Evolutionary conservation across 2,329 filamentous ascomycete species (phyloP).

Genomic region (Ascochyta lentis): DNA sequence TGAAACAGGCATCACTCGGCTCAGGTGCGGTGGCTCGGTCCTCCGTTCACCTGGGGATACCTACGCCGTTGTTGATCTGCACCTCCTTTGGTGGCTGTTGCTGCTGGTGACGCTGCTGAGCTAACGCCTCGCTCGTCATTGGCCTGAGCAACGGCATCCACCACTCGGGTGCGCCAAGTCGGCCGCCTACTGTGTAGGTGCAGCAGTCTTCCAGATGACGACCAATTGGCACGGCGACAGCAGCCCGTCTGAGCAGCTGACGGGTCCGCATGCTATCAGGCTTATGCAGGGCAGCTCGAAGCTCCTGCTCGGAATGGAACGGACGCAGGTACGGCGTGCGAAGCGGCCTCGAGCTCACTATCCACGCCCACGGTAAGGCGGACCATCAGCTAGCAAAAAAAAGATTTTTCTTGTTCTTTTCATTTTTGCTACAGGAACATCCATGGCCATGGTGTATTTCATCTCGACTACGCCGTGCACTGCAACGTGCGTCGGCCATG

Average conservation of each 20-base stretch:
- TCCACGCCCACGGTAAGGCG: neutral
- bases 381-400: neutral
- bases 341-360: neutral
- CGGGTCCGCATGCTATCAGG: slow-evolving; percentile 8
- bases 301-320: slow-evolving; percentile 12
- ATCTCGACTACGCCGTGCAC: slow-evolving; percentile 1
- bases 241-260: slow-evolving; percentile 16
- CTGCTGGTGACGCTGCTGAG: slow-evolving; percentile 1
- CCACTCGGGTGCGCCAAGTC: neutral
- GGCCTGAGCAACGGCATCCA: slow-evolving; percentile 1
- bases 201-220: slow-evolving; percentile 2
- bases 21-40: slow-evolving; percentile 2
- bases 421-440: neutral
- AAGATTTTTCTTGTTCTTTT: neutral
- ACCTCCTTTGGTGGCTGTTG: neutral
- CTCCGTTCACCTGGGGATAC: slow-evolving; percentile 9
- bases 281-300: slow-evolving; percentile 26
- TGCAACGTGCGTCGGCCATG: slow-evolving; percentile 8
- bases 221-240: slow-evolving; percentile 22
- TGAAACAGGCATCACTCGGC: slow-evolving; percentile 6
- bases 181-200: neutral
- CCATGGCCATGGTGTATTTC: neutral
- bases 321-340: slow-evolving; percentile 19
- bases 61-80: neutral
- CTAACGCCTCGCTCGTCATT: neutral